A percentile compares a stretch with the other conserved stretches of the same genome.
Conservation (phyloP, 306 rosid species). For the Casuarina glauca region DNA sequence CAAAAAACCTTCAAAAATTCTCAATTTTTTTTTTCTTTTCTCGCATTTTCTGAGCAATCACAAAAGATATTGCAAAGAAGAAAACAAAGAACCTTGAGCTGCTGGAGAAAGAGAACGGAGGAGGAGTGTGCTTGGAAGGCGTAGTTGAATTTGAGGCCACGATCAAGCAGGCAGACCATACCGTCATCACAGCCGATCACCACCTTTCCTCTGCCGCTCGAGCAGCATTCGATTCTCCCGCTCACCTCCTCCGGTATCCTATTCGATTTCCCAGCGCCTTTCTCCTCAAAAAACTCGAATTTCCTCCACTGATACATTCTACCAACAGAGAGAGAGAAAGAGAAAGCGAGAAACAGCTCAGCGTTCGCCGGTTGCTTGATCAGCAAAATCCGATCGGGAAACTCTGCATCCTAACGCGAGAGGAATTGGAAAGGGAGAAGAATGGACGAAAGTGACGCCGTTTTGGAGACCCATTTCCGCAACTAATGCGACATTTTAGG, state of each 20-base stretch:
- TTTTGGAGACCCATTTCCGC: too few relatives aligned
- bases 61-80: neutral
- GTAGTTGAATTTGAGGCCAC: slow-evolving; percentile 81
- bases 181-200: slow-evolving; percentile 89
- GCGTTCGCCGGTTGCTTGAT: neutral
- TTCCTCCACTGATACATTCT: slow-evolving; percentile 95
- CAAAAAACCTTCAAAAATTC: neutral
- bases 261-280: slow-evolving; percentile 60
- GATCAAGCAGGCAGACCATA: slow-evolving; percentile 73
- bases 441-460: too few relatives aligned
- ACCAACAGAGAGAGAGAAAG: too few relatives aligned
- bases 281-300: slow-evolving; percentile 95
- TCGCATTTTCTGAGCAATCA: neutral
- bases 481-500: too few relatives aligned
- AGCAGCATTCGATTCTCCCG: slow-evolving; percentile 72
- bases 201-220: slow-evolving; percentile 93
- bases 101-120: slow-evolving; percentile 80
- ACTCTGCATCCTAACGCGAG: neutral
- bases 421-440: neutral
- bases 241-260: slow-evolving; percentile 62
- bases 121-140: slow-evolving; percentile 85
- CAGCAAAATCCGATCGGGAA: neutral
- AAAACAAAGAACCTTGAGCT: slow-evolving; percentile 67
- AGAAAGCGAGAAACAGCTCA: neutral
- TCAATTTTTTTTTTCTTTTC: neutral